Conservation (phyloP, 1,284 basidiomycete species). For the Trametes sp. region DNA sequence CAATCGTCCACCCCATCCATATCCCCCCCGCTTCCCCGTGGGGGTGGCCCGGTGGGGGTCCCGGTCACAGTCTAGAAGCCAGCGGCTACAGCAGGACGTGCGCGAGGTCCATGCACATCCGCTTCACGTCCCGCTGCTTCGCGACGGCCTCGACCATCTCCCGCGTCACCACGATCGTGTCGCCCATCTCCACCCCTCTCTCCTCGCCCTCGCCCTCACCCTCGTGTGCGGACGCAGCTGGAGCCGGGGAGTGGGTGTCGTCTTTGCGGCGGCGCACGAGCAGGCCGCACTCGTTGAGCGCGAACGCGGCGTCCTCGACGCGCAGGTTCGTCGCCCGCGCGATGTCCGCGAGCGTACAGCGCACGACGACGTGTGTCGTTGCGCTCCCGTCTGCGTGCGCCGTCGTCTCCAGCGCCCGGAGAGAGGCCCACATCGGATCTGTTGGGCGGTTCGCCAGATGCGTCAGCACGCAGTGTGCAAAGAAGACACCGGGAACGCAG, state of each 20-base stretch:
- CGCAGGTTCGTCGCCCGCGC: conserved; percentile 84
- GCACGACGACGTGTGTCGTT: conserved; percentile 67
- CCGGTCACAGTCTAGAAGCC: too few species aligned
- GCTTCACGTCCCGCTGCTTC: conserved; percentile 68
- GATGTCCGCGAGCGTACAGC: conserved; percentile 75
- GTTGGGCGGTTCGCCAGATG: not conserved
- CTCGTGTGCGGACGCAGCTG: conserved; percentile 27
- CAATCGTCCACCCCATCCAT: not conserved
- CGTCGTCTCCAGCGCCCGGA: conserved; percentile 63
- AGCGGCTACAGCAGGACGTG: conserved; percentile 59
- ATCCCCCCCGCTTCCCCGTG: not conserved
- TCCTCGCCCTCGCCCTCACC: conserved; percentile 35
- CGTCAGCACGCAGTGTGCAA: not conserved
- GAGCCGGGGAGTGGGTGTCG: not conserved
- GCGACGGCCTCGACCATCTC: conserved; percentile 78
- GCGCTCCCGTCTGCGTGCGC: conserved; percentile 70
- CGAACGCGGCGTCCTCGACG: conserved; percentile 87
- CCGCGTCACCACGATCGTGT: conserved; percentile 66
- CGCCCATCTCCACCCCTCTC: conserved; percentile 12
- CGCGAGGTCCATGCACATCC: conserved; percentile 62
- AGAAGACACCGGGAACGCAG: not conserved
- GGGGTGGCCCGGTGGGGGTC: too few species aligned
- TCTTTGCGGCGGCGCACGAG: conserved; percentile 47
- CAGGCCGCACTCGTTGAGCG: conserved; percentile 88
- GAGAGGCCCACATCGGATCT: conserved; percentile 49